These are phyloP conservation scores for Fusarium falciforme DNA, from an alignment of 2,329 filamentous ascomycete genomes.

Conservation along the genomic window DNA sequence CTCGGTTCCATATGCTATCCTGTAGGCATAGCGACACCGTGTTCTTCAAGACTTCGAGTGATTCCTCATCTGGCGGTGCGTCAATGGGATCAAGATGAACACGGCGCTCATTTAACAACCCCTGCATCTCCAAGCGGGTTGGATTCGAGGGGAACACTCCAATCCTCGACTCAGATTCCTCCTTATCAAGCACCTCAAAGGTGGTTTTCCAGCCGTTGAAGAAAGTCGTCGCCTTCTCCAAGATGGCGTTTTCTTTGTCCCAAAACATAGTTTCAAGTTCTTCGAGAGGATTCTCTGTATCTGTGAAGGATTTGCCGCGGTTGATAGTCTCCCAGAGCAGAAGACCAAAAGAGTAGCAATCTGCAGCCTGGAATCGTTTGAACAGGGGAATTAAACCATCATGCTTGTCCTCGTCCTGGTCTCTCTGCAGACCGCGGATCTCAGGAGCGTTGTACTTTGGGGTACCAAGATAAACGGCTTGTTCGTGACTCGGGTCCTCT, in stretches of 20 bases:
- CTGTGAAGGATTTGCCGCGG: neutral
- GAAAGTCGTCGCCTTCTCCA: neutral
- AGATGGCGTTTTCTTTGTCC: neutral
- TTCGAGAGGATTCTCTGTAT: neutral
- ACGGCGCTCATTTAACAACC: neutral
- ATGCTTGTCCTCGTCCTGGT: neutral
- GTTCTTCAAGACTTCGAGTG: neutral
- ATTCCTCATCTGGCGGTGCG: neutral
- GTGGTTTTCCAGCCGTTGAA: neutral
- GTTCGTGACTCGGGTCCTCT: neutral
- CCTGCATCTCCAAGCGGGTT: neutral
- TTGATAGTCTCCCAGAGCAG: slow-evolving; percentile 12
- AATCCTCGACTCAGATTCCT: neutral
- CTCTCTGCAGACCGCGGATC: neutral
- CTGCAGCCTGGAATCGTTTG: neutral
- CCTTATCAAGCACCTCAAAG: neutral
- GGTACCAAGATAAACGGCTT: slow-evolving; percentile 2
- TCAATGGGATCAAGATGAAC: neutral
- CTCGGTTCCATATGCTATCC: neutral
- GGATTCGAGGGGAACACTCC: neutral
- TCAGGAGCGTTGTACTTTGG: slow-evolving; percentile 18
- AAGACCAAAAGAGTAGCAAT: slow-evolving; percentile 10
- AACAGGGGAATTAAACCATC: neutral
- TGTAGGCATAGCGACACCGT: neutral
- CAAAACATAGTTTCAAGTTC: neutral